Evolutionary conservation across 305 asterid genomes (phyloP).

Genomic region (Withania somnifera): DNA sequence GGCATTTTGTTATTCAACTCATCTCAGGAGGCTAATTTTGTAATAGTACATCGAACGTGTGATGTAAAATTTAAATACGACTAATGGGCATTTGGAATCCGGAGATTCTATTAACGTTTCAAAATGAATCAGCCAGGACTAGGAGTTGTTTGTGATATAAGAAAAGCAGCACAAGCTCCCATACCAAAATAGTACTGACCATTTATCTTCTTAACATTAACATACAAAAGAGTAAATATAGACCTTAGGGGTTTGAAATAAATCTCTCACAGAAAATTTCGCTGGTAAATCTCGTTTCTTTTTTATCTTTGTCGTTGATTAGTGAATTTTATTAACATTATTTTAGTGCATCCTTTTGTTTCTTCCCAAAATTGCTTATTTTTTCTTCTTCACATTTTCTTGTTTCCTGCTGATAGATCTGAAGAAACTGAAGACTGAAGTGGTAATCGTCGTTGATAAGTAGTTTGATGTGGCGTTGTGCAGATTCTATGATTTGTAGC

Average conservation of each 20-base stretch:
- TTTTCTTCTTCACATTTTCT: background rate
- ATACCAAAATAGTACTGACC: background rate
- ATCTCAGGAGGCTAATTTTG: background rate
- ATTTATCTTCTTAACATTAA: too few species aligned
- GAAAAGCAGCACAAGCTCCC: background rate
- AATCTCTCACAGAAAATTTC: background rate
- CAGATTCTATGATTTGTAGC: slow-evolving; percentile 35
- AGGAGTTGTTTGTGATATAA: too few species aligned
- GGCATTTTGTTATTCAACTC: background rate
- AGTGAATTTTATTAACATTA: background rate
- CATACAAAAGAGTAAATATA: background rate
- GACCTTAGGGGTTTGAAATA: background rate
- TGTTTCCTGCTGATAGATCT: slow-evolving; percentile 57
- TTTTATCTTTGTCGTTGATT: background rate
- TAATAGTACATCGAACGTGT: background rate
- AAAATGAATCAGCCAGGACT: slow-evolving; percentile 4
- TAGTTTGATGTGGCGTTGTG: too few species aligned
- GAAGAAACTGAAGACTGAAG: slow-evolving; percentile 44
- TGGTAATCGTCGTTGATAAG: slow-evolving; percentile 20
- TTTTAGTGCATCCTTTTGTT: background rate
- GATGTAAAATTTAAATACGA: slow-evolving; percentile 5
- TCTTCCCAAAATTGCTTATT: background rate
- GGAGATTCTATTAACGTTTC: slow-evolving; percentile 6
- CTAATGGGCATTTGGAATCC: slow-evolving; percentile 7
- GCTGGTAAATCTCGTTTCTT: background rate